These are phyloP conservation scores for Ettlia oleoabundans DNA, from an alignment of 139 green algal species.

Conservation along the genomic window DNA sequence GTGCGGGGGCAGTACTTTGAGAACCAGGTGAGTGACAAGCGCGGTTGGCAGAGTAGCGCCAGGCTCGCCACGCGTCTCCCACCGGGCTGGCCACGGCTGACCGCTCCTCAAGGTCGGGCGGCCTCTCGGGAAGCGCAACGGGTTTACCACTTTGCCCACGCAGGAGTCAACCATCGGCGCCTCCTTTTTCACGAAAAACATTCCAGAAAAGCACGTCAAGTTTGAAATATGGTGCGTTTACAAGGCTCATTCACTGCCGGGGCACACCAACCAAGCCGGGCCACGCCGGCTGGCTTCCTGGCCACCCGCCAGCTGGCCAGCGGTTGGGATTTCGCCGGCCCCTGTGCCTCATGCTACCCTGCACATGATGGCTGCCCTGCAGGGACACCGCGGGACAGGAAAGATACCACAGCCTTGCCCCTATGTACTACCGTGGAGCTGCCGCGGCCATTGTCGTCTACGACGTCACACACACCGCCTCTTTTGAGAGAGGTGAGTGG, in stretches of 20 bases:
- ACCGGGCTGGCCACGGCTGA: neutral
- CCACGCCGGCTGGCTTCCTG: neutral
- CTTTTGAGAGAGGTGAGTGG: conserved; percentile 88
- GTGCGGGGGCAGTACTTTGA: conserved; percentile 98
- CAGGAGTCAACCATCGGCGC: conserved; percentile 98
- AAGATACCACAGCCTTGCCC: conserved; percentile 96
- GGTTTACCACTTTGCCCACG: too few species aligned
- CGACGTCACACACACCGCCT: conserved; percentile 85
- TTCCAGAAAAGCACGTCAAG: conserved; percentile 96
- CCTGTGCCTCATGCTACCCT: neutral
- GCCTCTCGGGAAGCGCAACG: too few species aligned
- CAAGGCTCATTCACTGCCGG: too few species aligned
- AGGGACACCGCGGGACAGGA: conserved; percentile 98
- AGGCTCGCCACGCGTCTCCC: too few species aligned
- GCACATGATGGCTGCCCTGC: conserved; percentile 7
- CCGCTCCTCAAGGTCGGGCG: neutral
- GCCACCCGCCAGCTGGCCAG: too few species aligned
- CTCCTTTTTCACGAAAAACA: conserved; percentile 97
- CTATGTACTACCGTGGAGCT: conserved; percentile 99
- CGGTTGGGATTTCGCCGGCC: too few species aligned
- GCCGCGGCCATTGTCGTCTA: conserved; percentile 95
- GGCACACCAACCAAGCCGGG: neutral
- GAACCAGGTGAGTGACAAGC: conserved; percentile 82
- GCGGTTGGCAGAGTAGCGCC: neutral
- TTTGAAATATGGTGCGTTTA: conserved; percentile 96